phyloP scores from a whole-genome alignment of 2,329 filamentous ascomycete genomes.

The Ophiostoma ips region DNA sequence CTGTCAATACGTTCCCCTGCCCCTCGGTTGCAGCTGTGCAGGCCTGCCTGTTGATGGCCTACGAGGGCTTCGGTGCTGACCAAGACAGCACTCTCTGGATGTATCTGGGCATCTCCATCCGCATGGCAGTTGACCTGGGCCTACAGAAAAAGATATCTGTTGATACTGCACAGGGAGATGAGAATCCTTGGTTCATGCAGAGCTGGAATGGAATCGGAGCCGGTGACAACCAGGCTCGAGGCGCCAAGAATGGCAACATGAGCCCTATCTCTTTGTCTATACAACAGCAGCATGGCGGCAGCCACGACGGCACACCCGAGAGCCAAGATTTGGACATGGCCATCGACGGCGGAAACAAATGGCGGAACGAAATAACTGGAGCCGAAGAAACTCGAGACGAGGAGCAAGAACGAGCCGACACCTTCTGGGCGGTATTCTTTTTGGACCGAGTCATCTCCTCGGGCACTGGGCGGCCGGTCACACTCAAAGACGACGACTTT shows the following conservation, averaged over 20 bases:
- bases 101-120: conserved; percentile 78
- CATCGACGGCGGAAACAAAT: not conserved
- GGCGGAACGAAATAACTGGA: conserved; percentile 16
- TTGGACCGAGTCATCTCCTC: conserved; percentile 79
- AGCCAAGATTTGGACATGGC: not conserved
- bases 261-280: conserved; percentile 17
- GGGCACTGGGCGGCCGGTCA: conserved; percentile 72
- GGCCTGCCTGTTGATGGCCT: conserved; percentile 69
- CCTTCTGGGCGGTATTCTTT: conserved; percentile 83
- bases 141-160: conserved; percentile 71
- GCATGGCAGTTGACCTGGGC: conserved; percentile 51
- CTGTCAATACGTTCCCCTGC: conserved; percentile 70
- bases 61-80: conserved; percentile 78
- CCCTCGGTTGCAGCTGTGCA: conserved; percentile 75
- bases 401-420: conserved; percentile 72
- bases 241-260: not conserved
- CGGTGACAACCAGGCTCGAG: not conserved
- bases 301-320: not conserved
- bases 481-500: conserved; percentile 71
- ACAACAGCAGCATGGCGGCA: too few relatives aligned
- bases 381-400: conserved; percentile 46
- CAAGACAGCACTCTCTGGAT: conserved; percentile 88
- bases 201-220: not conserved
- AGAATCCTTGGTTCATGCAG: conserved; percentile 29
- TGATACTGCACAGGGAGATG: conserved; percentile 38